These are phyloP conservation scores for Saccharomyces hybrid DNA, from an alignment of 1,139 yeast species.

Conservation along the genomic window DNA sequence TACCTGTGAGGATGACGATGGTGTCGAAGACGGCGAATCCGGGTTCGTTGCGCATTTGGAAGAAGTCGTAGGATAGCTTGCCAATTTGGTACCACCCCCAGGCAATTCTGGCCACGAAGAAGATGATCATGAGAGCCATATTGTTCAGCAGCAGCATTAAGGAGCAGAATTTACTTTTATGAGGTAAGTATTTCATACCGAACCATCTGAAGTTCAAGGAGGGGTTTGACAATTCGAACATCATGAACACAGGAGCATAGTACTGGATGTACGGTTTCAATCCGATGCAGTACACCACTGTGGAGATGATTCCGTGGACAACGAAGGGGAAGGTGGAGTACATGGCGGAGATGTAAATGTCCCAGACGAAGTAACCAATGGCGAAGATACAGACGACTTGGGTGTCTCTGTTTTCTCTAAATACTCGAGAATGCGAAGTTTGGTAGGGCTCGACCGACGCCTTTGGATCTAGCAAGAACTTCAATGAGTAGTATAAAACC, in stretches of 20 bases:
- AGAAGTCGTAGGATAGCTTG: conserved; percentile 48
- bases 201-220: conserved; percentile 90
- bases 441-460: conserved; percentile 13
- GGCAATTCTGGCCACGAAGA: conserved; percentile 69
- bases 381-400: conserved; percentile 68
- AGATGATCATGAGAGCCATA: conserved; percentile 53
- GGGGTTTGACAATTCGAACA: conserved; percentile 90
- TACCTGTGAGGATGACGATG: conserved; percentile 48
- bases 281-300: conserved; percentile 60
- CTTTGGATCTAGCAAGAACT: conserved; percentile 13
- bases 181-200: conserved; percentile 50
- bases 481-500: conserved; percentile 25
- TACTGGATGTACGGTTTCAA: conserved; percentile 70
- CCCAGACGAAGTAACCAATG: conserved; percentile 91
- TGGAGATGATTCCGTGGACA: conserved; percentile 78
- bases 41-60: conserved; percentile 35
- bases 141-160: conserved; percentile 59
- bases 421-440: conserved; percentile 43
- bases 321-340: conserved; percentile 66
- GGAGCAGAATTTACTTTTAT: conserved; percentile 43
- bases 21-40: conserved; percentile 42
- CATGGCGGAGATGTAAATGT: conserved; percentile 53
- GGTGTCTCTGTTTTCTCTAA: conserved; percentile 65
- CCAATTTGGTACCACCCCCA: conserved; percentile 81
- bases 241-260: conserved; percentile 74